Conservation (phyloP, 2,329 filamentous ascomycete species). For the Leptodontidium sp. region DNA sequence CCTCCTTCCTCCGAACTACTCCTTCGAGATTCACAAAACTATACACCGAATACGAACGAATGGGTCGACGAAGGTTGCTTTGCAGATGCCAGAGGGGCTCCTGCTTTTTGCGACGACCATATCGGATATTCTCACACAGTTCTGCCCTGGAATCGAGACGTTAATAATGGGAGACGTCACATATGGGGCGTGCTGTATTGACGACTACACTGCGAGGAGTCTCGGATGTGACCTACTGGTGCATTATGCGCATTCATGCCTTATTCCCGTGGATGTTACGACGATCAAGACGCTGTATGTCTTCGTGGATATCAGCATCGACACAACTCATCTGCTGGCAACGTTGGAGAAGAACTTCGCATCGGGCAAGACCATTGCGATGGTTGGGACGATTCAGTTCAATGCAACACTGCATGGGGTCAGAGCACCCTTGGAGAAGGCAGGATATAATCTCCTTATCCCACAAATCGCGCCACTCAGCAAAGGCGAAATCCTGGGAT, state of each 20-base stretch:
- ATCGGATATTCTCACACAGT: constrained; percentile 93
- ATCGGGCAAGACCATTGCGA: constrained; percentile 83
- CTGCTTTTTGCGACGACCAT: constrained; percentile 97
- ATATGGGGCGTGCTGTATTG: constrained; percentile 97
- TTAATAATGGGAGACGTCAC: constrained; percentile 99
- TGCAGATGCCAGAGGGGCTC: constrained; percentile 97
- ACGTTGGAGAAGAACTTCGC: constrained; percentile 90
- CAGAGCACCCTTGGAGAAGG: constrained; percentile 77
- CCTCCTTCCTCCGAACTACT: constrained; percentile 94
- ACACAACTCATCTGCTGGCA: constrained; percentile 84
- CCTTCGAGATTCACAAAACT: constrained; percentile 98
- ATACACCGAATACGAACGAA: constrained; percentile 90
- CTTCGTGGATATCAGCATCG: constrained; percentile 97
- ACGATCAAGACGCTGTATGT: constrained; percentile 98
- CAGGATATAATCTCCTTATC: constrained; percentile 85
- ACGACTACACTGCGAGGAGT: constrained; percentile 95
- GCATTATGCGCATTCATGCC: constrained; percentile 95
- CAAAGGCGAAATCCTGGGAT: constrained; percentile 97
- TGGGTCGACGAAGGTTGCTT: constrained; percentile 80
- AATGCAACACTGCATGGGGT: constrained; percentile 95
- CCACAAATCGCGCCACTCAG: constrained; percentile 93
- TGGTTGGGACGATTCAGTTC: constrained; percentile 98
- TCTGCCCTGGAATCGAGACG: constrained; percentile 90
- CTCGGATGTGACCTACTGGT: constrained; percentile 93
- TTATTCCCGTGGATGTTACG: constrained; percentile 95